Evolutionary conservation across 2,329 filamentous ascomycete genomes (phyloP).

Genomic region (Claviceps sp.): DNA sequence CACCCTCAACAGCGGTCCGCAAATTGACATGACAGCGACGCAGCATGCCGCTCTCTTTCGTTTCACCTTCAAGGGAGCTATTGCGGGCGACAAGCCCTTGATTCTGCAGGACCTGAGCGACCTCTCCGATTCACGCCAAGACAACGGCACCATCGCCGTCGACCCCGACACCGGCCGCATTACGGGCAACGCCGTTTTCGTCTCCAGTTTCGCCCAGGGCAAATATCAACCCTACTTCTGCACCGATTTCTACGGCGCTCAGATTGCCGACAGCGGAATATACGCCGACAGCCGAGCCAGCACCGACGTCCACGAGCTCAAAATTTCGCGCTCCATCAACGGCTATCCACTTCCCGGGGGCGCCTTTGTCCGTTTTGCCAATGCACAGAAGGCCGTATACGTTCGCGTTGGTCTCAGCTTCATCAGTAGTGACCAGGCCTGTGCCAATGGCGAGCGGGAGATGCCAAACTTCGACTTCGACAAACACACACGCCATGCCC

Average conservation of each 20-base stretch:
- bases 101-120: constrained; percentile 55
- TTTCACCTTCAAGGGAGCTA: constrained; percentile 43
- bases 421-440: constrained; percentile 52
- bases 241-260: constrained; percentile 49
- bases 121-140: constrained; percentile 44
- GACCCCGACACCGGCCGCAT: constrained; percentile 44
- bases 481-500: constrained; percentile 34
- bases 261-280: constrained; percentile 45
- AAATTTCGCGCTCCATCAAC: constrained; percentile 35
- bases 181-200: constrained; percentile 47
- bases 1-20: constrained; percentile 41
- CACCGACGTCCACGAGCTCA: constrained; percentile 30
- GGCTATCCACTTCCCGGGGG: constrained; percentile 44
- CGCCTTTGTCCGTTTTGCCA: constrained; percentile 49
- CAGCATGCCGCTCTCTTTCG: constrained; percentile 53
- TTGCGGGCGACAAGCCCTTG: constrained; percentile 33
- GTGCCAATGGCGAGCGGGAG: constrained; percentile 52
- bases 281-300: constrained; percentile 45
- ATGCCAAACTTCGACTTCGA: constrained; percentile 57
- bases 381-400: constrained; percentile 36
- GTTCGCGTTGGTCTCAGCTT: constrained; percentile 58
- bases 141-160: constrained; percentile 42
- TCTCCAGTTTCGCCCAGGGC: constrained; percentile 52
- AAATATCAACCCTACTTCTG: constrained; percentile 50
- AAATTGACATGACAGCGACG: constrained; percentile 53